Percentiles rank a stretch among this genome's conserved stretches.
These are phyloP conservation scores for Phytophthora kernoviae DNA, from an alignment of 352 stramenopile genomes.

Conservation along the genomic window DNA sequence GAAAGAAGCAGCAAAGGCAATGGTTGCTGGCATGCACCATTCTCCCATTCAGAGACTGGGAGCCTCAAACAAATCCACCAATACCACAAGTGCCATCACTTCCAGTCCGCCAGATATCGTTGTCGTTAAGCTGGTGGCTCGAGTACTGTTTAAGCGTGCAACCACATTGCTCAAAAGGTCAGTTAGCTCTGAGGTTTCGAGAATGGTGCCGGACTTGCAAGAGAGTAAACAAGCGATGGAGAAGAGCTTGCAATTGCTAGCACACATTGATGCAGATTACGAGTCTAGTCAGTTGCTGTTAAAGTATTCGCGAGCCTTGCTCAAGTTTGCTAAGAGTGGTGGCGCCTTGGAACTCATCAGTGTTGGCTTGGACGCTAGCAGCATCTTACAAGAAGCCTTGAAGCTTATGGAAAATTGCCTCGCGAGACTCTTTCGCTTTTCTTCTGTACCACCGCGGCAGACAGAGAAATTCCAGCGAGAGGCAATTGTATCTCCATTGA, in stretches of 20 bases:
- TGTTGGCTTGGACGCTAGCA: slow-evolving; percentile 5
- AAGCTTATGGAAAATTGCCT: slow-evolving; percentile 13
- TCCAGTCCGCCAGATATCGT: slow-evolving; percentile 20
- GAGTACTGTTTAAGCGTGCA: slow-evolving; percentile 41
- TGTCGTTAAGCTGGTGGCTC: slow-evolving; percentile 32
- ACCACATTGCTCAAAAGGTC: slow-evolving; percentile 26
- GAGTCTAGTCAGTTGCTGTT: slow-evolving; percentile 18
- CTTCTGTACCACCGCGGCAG: not conserved
- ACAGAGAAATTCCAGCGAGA: slow-evolving; percentile 17
- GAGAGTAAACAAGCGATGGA: slow-evolving; percentile 25
- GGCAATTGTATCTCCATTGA: slow-evolving; percentile 16
- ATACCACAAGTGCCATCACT: not conserved
- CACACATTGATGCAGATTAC: slow-evolving; percentile 22
- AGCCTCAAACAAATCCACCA: not conserved
- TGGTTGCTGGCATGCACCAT: slow-evolving; percentile 16
- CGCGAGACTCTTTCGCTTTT: slow-evolving; percentile 4
- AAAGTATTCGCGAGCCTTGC: slow-evolving; percentile 21
- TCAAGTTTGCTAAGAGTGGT: slow-evolving; percentile 2
- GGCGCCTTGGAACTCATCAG: not conserved
- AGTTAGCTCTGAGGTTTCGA: not conserved
- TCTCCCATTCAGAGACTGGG: slow-evolving; percentile 8
- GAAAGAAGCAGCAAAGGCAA: slow-evolving; percentile 18
- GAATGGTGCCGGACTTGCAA: slow-evolving; percentile 7
- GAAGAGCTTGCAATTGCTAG: slow-evolving; percentile 20
- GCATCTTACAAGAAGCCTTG: slow-evolving; percentile 24